A percentile compares a stretch with the other conserved stretches of the same genome.
Conservation (phyloP, 2,329 filamentous ascomycete genomes). For the Aspergillaceae sp. region DNA sequence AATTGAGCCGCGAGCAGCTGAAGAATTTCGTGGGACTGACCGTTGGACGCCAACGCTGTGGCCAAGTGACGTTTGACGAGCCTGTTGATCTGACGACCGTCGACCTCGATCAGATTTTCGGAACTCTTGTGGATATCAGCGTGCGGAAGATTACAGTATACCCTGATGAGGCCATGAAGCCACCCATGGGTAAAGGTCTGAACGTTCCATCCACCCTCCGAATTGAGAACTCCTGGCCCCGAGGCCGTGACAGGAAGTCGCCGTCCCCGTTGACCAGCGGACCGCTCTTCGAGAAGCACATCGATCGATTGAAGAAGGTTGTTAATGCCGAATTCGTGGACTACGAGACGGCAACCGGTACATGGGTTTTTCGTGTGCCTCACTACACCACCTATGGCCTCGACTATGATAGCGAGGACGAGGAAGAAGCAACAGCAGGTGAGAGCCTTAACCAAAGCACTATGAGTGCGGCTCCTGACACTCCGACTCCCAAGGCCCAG, state of each 20-base stretch:
- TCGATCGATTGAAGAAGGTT: slow-evolving; percentile 69
- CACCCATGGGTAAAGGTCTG: slow-evolving; percentile 73
- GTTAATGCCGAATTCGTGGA: slow-evolving; percentile 70
- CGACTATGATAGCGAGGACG: slow-evolving; percentile 67
- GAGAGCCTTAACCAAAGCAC: slow-evolving; percentile 45
- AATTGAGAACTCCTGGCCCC: slow-evolving; percentile 91
- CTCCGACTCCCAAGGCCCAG: slow-evolving; percentile 34
- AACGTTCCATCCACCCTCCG: slow-evolving; percentile 84
- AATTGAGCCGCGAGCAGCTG: slow-evolving; percentile 71
- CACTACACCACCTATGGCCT: slow-evolving; percentile 95
- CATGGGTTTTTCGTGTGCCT: slow-evolving; percentile 88
- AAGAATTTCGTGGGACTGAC: slow-evolving; percentile 65
- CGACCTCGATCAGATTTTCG: slow-evolving; percentile 71
- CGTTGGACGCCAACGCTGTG: slow-evolving; percentile 74
- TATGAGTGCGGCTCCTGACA: slow-evolving; percentile 43
- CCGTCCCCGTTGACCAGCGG: slow-evolving; percentile 51
- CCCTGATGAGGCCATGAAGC: slow-evolving; percentile 64
- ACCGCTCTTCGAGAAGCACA: slow-evolving; percentile 68
- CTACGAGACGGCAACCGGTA: slow-evolving; percentile 70
- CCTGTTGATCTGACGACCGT: slow-evolving; percentile 75
- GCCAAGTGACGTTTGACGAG: slow-evolving; percentile 70
- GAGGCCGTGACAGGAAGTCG: slow-evolving; percentile 53
- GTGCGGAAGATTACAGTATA: slow-evolving; percentile 84
- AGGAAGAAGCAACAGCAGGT: slow-evolving; percentile 41
- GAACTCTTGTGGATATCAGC: slow-evolving; percentile 64